phyloP scores from a whole-genome alignment of 257 asterid species.

The Forsythia suspensa region DNA sequence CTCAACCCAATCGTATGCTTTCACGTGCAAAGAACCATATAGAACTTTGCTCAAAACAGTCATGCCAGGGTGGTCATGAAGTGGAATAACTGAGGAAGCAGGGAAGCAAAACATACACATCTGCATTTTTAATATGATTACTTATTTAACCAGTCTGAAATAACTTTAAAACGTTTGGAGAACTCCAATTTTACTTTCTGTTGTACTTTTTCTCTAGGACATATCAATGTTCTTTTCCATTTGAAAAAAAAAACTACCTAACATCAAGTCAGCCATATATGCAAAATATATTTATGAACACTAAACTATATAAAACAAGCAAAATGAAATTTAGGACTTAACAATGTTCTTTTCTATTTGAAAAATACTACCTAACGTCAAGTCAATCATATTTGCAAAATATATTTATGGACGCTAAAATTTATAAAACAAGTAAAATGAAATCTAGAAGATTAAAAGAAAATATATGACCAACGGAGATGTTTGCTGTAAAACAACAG shows the following conservation, averaged over 20 bases:
- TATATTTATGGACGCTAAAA: no score
- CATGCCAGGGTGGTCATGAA: constrained; percentile 97
- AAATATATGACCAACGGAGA: neutral
- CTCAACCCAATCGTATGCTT: constrained; percentile 96
- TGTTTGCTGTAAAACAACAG: neutral
- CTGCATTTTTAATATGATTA: constrained; percentile 46
- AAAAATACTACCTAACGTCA: neutral
- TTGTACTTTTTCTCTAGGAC: neutral
- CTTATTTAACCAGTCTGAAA: constrained; percentile 27
- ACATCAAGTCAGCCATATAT: neutral
- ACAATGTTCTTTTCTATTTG: neutral
- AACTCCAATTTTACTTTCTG: neutral
- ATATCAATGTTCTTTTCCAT: neutral
- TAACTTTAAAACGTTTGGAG: constrained; percentile 4
- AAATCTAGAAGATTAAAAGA: neutral
- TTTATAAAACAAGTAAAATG: neutral
- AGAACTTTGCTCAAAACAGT: constrained; percentile 91
- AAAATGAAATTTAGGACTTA: neutral
- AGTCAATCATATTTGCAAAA: neutral
- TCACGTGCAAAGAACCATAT: constrained; percentile 93
- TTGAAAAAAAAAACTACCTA: neutral
- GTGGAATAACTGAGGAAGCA: constrained; percentile 91
- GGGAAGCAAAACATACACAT: constrained; percentile 96
- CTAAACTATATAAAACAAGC: neutral
- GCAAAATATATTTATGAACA: no score